phyloP scores from a whole-genome alignment of 768 basidiomycete genomes.

The Pleurotus eryngii region DNA sequence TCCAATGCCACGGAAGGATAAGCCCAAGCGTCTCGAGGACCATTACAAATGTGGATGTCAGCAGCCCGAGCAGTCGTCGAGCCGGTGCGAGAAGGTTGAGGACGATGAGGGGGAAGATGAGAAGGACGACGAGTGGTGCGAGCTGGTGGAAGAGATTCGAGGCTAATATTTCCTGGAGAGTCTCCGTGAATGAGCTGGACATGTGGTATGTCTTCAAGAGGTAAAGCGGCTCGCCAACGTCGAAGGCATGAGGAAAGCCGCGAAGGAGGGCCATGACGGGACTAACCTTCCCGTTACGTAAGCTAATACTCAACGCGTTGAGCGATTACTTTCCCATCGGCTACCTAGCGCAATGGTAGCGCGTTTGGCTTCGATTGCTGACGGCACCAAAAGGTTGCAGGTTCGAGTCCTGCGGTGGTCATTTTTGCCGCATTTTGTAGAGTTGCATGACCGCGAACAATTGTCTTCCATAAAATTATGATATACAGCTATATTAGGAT shows the following conservation, averaged over 20 bases:
- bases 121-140: constrained; percentile 51
- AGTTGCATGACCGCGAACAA: neutral
- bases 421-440: too few relatives aligned
- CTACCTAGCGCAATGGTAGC: constrained; percentile 93
- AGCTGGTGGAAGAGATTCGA: constrained; percentile 50
- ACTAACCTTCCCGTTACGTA: too few relatives aligned
- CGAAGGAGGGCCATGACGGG: too few relatives aligned
- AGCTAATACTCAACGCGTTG: too few relatives aligned
- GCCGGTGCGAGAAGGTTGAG: constrained; percentile 34
- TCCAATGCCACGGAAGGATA: constrained; percentile 65
- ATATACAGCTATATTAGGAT: neutral
- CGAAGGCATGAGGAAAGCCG: constrained; percentile 8
- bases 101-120: constrained; percentile 51
- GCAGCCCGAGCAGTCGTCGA: constrained; percentile 16
- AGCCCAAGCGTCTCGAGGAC: constrained; percentile 57
- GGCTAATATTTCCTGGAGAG: constrained; percentile 31
- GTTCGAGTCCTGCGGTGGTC: constrained; percentile 96
- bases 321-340: constrained; percentile 25
- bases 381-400: constrained; percentile 72
- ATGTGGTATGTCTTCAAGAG: constrained; percentile 28
- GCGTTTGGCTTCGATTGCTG: constrained; percentile 79
- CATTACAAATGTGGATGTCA: constrained; percentile 35
- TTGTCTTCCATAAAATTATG: neutral
- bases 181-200: constrained; percentile 35
- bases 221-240: neutral